phyloP scores from a whole-genome alignment of 2,329 filamentous ascomycete genomes.

The Curvularia sp. region DNA sequence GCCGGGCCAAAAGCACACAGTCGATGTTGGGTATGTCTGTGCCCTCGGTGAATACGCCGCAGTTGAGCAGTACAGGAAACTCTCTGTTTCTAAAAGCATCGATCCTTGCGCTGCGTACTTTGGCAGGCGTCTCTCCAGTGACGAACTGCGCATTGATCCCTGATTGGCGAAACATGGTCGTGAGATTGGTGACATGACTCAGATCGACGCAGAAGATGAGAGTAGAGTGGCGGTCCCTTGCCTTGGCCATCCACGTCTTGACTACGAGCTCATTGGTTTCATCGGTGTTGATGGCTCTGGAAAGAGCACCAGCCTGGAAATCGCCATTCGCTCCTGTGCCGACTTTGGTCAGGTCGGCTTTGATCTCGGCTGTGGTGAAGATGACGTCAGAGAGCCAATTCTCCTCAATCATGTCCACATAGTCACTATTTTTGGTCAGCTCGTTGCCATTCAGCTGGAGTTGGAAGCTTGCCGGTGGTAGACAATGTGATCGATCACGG shows the following conservation, averaged over 20 bases:
- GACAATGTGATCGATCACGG: conserved; percentile 92
- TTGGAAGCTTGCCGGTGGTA: conserved; percentile 72
- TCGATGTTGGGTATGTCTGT: conserved; percentile 98
- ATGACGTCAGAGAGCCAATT: conserved; percentile 92
- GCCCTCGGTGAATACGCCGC: conserved; percentile 94
- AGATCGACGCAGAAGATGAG: conserved; percentile 95
- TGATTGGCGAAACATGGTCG: conserved; percentile 74
- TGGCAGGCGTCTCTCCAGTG: conserved; percentile 78
- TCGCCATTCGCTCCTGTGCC: conserved; percentile 73
- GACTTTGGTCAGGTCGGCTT: conserved; percentile 78
- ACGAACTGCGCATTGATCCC: conserved; percentile 86
- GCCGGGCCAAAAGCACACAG: conserved; percentile 85
- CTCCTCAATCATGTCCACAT: conserved; percentile 81
- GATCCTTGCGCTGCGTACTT: conserved; percentile 73
- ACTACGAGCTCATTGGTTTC: conserved; percentile 84
- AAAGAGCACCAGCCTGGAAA: conserved; percentile 80
- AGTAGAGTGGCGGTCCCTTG: conserved; percentile 77
- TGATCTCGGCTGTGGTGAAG: conserved; percentile 89
- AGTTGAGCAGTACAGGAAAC: conserved; percentile 91
- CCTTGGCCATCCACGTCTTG: conserved; percentile 83
- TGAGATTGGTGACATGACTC: conserved; percentile 78
- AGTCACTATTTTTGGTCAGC: conserved; percentile 58
- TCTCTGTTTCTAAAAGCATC: conserved; percentile 77
- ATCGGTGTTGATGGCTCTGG: conserved; percentile 80
- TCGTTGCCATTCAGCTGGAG: too few species aligned